Evolutionary conservation across 495 filamentous ascomycete species (phyloP).

Genomic region (Trichoderma reesei): DNA sequence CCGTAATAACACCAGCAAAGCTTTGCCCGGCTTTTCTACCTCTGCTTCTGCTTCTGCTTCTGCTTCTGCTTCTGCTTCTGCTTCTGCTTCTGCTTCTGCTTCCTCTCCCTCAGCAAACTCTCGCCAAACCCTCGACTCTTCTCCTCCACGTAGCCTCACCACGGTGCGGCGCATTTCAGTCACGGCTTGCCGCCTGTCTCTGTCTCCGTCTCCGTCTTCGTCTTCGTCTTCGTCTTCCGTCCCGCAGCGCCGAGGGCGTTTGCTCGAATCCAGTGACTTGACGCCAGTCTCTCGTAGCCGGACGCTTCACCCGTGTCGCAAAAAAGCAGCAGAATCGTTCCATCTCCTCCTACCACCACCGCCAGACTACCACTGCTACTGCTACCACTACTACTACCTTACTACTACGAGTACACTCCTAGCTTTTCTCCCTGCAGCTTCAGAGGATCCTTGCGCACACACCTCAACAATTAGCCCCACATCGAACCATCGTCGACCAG

Average conservation of each 20-base stretch:
- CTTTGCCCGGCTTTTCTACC: background rate
- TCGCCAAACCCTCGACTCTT: background rate
- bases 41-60: no score
- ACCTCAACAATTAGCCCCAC: background rate
- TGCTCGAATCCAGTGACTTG: background rate
- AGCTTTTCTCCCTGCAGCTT: no score
- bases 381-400: background rate
- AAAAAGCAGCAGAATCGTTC: background rate
- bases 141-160: background rate
- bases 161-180: background rate
- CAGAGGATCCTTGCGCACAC: constrained; percentile 5
- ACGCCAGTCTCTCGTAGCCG: background rate
- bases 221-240: no score
- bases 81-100: no score
- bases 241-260: background rate
- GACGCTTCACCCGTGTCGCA: background rate
- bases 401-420: no score
- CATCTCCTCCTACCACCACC: no score
- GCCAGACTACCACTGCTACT: no score
- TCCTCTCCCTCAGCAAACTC: constrained; percentile 1
- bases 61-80: no score
- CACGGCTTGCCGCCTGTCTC: background rate
- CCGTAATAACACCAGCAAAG: no score
- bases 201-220: background rate
- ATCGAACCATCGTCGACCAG: constrained; percentile 6